phyloP scores from a whole-genome alignment of 345 rosid genomes.

The Rhodomyrtus tomentosa region DNA sequence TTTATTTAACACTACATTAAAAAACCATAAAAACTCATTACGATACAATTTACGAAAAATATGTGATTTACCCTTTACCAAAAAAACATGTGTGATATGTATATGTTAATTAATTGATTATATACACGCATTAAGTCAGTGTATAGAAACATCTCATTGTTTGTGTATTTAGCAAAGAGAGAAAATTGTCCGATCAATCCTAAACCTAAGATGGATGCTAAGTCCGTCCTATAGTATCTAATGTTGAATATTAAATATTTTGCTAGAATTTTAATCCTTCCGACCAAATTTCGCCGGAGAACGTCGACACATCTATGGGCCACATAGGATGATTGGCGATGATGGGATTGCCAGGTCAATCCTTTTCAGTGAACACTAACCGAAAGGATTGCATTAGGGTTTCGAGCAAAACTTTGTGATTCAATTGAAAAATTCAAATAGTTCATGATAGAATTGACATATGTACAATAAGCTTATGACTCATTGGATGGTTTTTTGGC shows the following conservation, averaged over 20 bases:
- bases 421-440: background rate
- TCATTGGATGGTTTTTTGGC: accelerated
- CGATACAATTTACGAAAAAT: background rate
- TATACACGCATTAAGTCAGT: accelerated
- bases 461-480: accelerated
- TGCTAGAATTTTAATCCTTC: accelerated
- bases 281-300: accelerated
- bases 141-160: background rate
- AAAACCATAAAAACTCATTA: background rate
- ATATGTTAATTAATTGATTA: background rate
- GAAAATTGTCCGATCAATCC: too few species aligned
- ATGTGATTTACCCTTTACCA: too few species aligned
- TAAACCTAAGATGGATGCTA: background rate
- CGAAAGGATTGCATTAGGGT: too few species aligned
- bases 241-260: background rate
- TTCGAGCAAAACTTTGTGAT: background rate
- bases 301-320: accelerated
- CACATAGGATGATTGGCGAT: background rate
- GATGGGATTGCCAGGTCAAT: background rate
- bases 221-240: accelerated
- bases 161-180: background rate
- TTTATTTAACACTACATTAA: too few species aligned
- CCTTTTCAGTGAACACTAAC: too few species aligned
- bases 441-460: accelerated
- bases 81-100: too few species aligned